phyloP scores from a whole-genome alignment of 2,329 filamentous ascomycete genomes.

The Dendryphion nanum region DNA sequence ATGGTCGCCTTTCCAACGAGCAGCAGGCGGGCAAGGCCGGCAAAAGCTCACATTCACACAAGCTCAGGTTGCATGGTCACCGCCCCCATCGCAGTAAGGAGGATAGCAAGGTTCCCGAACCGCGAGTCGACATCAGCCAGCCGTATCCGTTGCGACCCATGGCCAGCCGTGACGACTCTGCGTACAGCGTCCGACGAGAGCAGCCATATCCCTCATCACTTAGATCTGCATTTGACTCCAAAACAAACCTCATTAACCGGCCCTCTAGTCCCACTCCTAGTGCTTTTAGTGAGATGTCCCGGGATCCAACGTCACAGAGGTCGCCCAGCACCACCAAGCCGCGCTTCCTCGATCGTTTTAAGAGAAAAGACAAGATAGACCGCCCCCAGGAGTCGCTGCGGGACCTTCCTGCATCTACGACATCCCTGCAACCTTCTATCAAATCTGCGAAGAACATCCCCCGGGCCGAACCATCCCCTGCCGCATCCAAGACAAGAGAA shows the following conservation, averaged over 20 bases:
- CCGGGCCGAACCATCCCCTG: conserved; percentile 29
- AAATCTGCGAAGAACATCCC: conserved; percentile 21
- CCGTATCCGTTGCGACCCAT: conserved; percentile 66
- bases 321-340: conserved; percentile 57
- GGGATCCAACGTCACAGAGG: conserved; percentile 47
- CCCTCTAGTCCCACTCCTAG: conserved; percentile 83
- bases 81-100: conserved; percentile 67
- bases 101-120: conserved; percentile 42
- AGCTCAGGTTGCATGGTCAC: conserved; percentile 66
- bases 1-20: conserved; percentile 32
- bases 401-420: conserved; percentile 41
- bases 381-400: conserved; percentile 38
- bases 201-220: conserved; percentile 51
- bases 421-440: conserved; percentile 38
- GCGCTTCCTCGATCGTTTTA: conserved; percentile 51
- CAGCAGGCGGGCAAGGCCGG: conserved; percentile 50
- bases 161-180: conserved; percentile 72
- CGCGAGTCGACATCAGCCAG: conserved; percentile 31
- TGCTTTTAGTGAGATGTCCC: conserved; percentile 60
- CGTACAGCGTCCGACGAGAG: conserved; percentile 45
- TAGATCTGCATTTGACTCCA: conserved; percentile 51
- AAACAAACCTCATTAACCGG: conserved; percentile 55
- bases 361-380: conserved; percentile 48
- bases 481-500: conserved; percentile 22
- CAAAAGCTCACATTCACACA: conserved; percentile 53